phyloP scores from a whole-genome alignment of 208 protist genomes.

The Blastocrithidia nonstop region DNA sequence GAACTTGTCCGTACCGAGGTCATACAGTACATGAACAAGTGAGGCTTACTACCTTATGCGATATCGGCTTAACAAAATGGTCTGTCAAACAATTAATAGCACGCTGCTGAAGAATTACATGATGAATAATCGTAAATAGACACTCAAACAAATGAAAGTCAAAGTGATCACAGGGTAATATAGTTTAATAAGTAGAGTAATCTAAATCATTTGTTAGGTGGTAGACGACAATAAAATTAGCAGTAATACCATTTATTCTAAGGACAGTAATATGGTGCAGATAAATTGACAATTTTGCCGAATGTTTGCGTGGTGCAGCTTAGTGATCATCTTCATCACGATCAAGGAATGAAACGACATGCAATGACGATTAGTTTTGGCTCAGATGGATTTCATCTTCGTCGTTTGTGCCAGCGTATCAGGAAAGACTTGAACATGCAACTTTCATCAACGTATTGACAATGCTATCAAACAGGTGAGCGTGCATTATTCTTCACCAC shows the following conservation, averaged over 20 bases:
- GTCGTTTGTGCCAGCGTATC: constrained; percentile 45
- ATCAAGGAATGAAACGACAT: constrained; percentile 78
- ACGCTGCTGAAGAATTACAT: no score
- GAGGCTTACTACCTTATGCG: constrained; percentile 58
- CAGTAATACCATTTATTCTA: no score
- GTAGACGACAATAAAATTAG: no score
- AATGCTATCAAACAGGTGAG: constrained; percentile 80
- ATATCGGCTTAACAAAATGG: no score
- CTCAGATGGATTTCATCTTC: constrained; percentile 66
- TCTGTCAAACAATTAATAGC: no score
- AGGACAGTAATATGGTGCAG: no score
- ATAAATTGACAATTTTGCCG: no score
- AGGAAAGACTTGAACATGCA: constrained; percentile 52
- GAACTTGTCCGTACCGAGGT: constrained; percentile 50
- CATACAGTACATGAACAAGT: constrained; percentile 38
- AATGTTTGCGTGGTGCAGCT: constrained; percentile 79
- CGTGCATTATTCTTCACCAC: constrained; percentile 75
- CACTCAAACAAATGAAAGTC: no score
- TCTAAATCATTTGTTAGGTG: no score
- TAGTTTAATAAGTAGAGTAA: constrained; percentile 5
- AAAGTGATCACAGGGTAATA: constrained; percentile 3
- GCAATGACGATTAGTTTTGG: constrained; percentile 80
- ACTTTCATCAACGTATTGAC: constrained; percentile 80
- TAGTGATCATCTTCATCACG: constrained; percentile 75
- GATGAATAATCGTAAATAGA: no score